Evolutionary conservation across 352 stramenopile genomes (phyloP), one percentile per base, ranked within the genome.

Genomic region (Pythium dissotocum): DNA sequence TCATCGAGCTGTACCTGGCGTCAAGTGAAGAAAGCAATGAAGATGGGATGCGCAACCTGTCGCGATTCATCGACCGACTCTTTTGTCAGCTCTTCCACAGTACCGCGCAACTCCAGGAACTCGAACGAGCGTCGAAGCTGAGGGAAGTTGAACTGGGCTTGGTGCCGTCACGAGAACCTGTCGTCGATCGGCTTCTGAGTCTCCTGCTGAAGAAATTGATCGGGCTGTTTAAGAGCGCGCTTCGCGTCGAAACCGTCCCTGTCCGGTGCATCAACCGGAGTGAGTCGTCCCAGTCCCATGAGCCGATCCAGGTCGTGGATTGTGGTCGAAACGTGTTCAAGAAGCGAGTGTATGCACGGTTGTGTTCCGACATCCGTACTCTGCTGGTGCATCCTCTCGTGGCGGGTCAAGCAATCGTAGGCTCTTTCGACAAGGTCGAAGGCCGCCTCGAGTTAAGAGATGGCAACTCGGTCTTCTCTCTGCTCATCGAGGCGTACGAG

Each of bases 51-150:
- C 76, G 78, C 7, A 90, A 88, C 55, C 71, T 95, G 0, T 92
- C 83, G 49, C 75, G 85, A 10, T 93, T 93, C 72, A 90, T 95
- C 49, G 87, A 95, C 58, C 83, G 87, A 30, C 65, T 95, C 0
- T 95, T 95, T 42, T 95, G 87, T 57, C 87, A 95, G 63, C 75
- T 95, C 10, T 95, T 95, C 65, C 87, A 95, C 63, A 93, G 83
- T 58, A 86, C 85, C 0, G 82, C 83, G 18, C 87, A 95, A 58
- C 71, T 95, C 2, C 77, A 80, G 8, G 81, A 90, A 52, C 75
- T 94, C 10, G 84, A 94, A 53, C 71, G 61, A 5, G 62, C 82
- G 0, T 91, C 88, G 18, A 56, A 59, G 30, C 58, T 61, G 35
- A 55, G 56, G 26, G 67, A 72, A 0, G 9, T 33, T 4, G 26